Base-by-base conservation (phyloP, 176 grass and related monocot genomes). In the Saccharum spontaneum region DNA sequence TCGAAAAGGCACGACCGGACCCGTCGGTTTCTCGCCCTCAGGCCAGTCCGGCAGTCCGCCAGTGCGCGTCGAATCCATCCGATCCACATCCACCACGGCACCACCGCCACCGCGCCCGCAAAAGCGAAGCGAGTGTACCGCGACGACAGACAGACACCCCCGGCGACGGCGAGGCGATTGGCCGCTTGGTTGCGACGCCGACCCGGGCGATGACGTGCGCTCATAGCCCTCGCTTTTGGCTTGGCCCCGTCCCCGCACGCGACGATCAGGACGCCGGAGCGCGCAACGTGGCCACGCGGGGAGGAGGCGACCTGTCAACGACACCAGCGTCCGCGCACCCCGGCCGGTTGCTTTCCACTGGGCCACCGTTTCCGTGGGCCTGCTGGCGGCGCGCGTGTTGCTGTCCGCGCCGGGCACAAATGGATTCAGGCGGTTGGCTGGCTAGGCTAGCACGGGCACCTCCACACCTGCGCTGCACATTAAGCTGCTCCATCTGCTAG, bases 271-370 rank as follows among this genome's bases (percentile, higher is more conserved):
- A 22, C 46, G 36, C 57, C 11, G 67, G 62, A 8, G 15, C 38
- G 24, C 39, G 84, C 76, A 23, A 38, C 79, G 79, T 76, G 86
- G 48, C 71, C 14, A 3, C 36, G 78, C 62, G 8, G 4, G n/a
- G 45, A 15, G 24, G 46, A 7, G 24, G 45, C 57, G 8, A 43
- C 45, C 10, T n/a, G 54, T 22, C 86, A 41, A 6, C 62, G 2
- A 30, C 79, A 55, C 3, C 4, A 11, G 23, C 20, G 4, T 13
- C 63, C 37, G 69, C 69, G n/a, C 40, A 40, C 39, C 3, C 46
- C 37, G 5, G 37, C 37, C 4, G 71, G 85, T 13, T 68, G 23
- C 67, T 46, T 74, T 23, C 71, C 54, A 48, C 48, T 50, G 65
- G 66, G 67, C 45, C 70, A 69, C 26, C 39, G 15, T 59, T 34